Percentiles rank a stretch among this genome's conserved stretches.
phyloP scores from a whole-genome alignment of 805 yeast species.

The Sugiyamaella chiloensis region DNA sequence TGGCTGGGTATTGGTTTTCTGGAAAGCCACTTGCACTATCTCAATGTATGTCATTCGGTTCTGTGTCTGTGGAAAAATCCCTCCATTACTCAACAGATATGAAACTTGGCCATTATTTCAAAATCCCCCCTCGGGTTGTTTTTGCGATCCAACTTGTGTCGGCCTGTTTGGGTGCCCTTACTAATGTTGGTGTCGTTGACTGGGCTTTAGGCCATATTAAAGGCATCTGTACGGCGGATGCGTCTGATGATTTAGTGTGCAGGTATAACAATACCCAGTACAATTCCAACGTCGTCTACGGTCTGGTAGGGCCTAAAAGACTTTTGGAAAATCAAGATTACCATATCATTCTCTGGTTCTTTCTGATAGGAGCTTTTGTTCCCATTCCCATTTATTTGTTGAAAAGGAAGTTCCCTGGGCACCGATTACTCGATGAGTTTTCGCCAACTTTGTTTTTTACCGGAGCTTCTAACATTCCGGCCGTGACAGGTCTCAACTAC shows the following conservation, averaged over 20 bases:
- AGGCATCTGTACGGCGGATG: constrained; percentile 43
- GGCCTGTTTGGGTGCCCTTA: constrained; percentile 43
- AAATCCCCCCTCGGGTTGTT: constrained; percentile 55
- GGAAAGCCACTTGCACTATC: constrained; percentile 61
- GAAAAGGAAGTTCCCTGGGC: constrained; percentile 33
- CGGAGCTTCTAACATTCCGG: constrained; percentile 51
- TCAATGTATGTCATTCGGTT: constrained; percentile 57
- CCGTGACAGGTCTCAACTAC: constrained; percentile 53
- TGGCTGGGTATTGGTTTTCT: constrained; percentile 63
- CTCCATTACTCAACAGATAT: constrained; percentile 52
- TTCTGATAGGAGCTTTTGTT: constrained; percentile 43
- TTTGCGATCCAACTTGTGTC: constrained; percentile 47
- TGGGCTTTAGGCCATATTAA: constrained; percentile 40
- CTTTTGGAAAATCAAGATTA: constrained; percentile 50
- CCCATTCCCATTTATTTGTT: constrained; percentile 33
- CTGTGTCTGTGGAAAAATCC: constrained; percentile 61
- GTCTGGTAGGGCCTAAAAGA: constrained; percentile 59
- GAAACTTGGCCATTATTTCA: constrained; percentile 59
- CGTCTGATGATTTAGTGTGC: constrained; percentile 47
- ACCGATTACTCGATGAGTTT: constrained; percentile 35
- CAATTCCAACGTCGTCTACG: constrained; percentile 61
- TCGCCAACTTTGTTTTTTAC: constrained; percentile 59
- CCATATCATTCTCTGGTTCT: constrained; percentile 52
- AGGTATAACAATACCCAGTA: constrained; percentile 45
- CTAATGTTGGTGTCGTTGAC: constrained; percentile 41